Base-by-base conservation (phyloP, 2,329 filamentous ascomycete species). In the Aspergillus aculeatinus region DNA sequence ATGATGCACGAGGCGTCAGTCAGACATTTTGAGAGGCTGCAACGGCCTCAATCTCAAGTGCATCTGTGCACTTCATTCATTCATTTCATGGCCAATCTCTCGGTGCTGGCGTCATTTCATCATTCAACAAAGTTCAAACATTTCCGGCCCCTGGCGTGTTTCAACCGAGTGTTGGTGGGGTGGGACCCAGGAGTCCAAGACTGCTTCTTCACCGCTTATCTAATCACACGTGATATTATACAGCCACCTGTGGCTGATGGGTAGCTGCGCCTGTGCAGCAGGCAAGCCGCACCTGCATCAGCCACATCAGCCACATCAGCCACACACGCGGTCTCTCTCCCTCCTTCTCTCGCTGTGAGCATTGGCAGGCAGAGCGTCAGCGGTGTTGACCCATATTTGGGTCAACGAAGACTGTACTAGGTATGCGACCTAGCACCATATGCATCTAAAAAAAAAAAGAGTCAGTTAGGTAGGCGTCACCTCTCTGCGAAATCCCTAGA, bases 71-170 rank as follows among this genome's bases (percentile, higher is more conserved):
- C 7, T 44, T 19, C 16, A 12, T 44, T 19, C 16, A 12, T 44
- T 44, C 16, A 16, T 19, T 44, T 3, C 16, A 2, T 7, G n/a
- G 10, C 12, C 12, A 16, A 5, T 35, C 33, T 16, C 33, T 16
- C 12, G 33, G 33, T 35, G 33, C 14, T 35, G 33, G 33, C 39
- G 16, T 44, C 39, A 44, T 44, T 19, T 44, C 42, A 44, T 55
- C 16, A 55, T 48, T 35, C 4, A 35, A 9, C 42, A 35, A 35
- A 55, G 33, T 19, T 35, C 42, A 55, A 55, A 55, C 53, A 23
- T 27, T 33, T 55, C 27, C 27, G 19, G 53, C 53, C 53, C 53
- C 53, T 55, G 53, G 53, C 53, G 23, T 48, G 53, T 55, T 55
- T 55, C 53, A 47, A n/a, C 42, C n/a, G 27, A 19, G 3, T 3